These are phyloP conservation scores for Petunia hybrid DNA, from an alignment of 305 asterid species.

Conservation along the genomic window DNA sequence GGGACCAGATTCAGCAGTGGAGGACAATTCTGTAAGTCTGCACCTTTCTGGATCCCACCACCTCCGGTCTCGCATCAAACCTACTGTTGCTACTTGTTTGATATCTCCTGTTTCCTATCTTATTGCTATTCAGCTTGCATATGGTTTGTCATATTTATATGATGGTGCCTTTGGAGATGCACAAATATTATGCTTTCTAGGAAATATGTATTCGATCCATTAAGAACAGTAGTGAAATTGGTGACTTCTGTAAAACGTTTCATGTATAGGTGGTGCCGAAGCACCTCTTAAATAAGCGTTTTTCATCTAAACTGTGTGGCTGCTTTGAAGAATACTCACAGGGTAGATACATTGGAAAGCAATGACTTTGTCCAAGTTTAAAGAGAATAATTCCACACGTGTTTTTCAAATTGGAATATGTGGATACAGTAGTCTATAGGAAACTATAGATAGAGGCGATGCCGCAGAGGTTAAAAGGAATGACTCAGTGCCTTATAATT, in stretches of 20 bases:
- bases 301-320: background rate
- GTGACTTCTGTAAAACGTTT: slow-evolving; percentile 9
- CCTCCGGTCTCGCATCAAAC: slow-evolving; percentile 8
- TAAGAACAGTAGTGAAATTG: slow-evolving; percentile 10
- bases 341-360: slow-evolving; percentile 14
- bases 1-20: slow-evolving; percentile 27
- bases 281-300: background rate
- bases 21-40: slow-evolving; percentile 46
- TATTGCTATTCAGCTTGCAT: slow-evolving; percentile 11
- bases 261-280: background rate
- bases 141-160: slow-evolving; percentile 16
- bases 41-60: slow-evolving; percentile 24
- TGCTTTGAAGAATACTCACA: background rate
- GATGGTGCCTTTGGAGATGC: background rate
- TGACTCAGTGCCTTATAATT: background rate
- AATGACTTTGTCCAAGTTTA: background rate
- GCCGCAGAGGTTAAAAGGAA: slow-evolving; percentile 10
- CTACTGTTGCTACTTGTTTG: slow-evolving; percentile 25
- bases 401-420: background rate
- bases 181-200: background rate
- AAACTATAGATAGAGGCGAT: background rate
- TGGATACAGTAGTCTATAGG: background rate
- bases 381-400: background rate
- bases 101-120: slow-evolving; percentile 23
- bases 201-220: background rate